phyloP scores from a whole-genome alignment of 805 yeast species.

The Starmerella bombi region DNA sequence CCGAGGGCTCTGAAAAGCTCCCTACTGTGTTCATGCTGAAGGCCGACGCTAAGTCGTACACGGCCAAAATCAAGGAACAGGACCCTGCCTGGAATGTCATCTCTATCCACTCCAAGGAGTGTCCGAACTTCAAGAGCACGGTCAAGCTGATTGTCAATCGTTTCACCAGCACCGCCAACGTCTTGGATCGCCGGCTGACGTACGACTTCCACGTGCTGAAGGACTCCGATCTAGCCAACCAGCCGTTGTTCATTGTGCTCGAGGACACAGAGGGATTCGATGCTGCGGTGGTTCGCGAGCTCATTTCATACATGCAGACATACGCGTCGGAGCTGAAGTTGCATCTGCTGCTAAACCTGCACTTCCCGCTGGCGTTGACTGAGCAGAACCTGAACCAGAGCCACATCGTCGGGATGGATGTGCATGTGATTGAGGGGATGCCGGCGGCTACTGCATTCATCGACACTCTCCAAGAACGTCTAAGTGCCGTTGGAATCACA shows the following conservation, averaged over 20 bases:
- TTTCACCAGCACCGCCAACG: slow-evolving; percentile 18
- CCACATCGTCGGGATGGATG: slow-evolving; percentile 15
- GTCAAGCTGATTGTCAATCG: slow-evolving; percentile 26
- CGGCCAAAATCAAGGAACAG: background rate
- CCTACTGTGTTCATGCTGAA: slow-evolving; percentile 6
- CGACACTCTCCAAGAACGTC: background rate
- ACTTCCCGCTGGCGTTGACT: slow-evolving; percentile 28
- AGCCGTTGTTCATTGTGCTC: slow-evolving; percentile 23
- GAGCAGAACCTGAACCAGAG: slow-evolving; percentile 26
- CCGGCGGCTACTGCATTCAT: slow-evolving; percentile 11
- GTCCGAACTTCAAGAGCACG: slow-evolving; percentile 26
- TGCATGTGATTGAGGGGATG: slow-evolving; percentile 14
- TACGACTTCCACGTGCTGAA: slow-evolving; percentile 29
- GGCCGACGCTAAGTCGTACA: slow-evolving; percentile 7
- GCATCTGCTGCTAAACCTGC: slow-evolving; percentile 27
- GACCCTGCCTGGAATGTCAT: slow-evolving; percentile 16
- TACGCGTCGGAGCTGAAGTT: slow-evolving; percentile 26
- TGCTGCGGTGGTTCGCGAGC: slow-evolving; percentile 21
- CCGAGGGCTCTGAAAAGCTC: too few relatives aligned
- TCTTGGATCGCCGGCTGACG: slow-evolving; percentile 26
- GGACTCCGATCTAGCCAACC: slow-evolving; percentile 24
- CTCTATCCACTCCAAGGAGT: slow-evolving; percentile 28
- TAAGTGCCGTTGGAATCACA: background rate
- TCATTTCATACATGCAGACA: slow-evolving; percentile 26
- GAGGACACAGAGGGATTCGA: slow-evolving; percentile 33